A percentile compares a stretch with the other conserved stretches of the same genome.
Evolutionary conservation across 2,329 filamentous ascomycete genomes (phyloP).

Genomic region (Fusarium lyarnte): DNA sequence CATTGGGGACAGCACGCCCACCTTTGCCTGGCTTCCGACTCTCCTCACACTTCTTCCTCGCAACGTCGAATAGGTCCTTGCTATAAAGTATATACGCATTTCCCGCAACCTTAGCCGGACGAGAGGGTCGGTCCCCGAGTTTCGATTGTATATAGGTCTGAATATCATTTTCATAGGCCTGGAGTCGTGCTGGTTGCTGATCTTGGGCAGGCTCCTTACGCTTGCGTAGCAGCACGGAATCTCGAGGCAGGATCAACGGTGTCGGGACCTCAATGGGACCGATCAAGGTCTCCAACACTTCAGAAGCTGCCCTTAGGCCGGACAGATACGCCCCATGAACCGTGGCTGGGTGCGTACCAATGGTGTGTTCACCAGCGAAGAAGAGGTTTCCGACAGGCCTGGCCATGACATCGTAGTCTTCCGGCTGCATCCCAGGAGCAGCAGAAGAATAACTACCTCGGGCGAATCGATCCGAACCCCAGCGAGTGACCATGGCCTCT

Average conservation of each 20-base stretch:
- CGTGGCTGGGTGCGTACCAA: slow-evolving; percentile 93
- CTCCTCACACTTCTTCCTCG: slow-evolving; percentile 69
- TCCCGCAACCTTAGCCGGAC: slow-evolving; percentile 76
- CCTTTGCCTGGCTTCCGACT: slow-evolving; percentile 70
- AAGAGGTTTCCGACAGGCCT: slow-evolving; percentile 84
- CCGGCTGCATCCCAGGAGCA: slow-evolving; percentile 79
- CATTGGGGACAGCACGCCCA: slow-evolving; percentile 73
- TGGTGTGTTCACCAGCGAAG: slow-evolving; percentile 97
- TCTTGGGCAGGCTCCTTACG: slow-evolving; percentile 63
- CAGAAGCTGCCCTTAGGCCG: slow-evolving; percentile 86
- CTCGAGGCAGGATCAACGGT: slow-evolving; percentile 77
- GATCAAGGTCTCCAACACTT: slow-evolving; percentile 81
- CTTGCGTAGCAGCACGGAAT: slow-evolving; percentile 61
- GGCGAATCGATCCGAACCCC: slow-evolving; percentile 92
- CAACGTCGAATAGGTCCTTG: slow-evolving; percentile 76
- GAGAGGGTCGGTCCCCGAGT: slow-evolving; percentile 79
- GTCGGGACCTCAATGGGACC: slow-evolving; percentile 81
- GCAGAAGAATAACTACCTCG: slow-evolving; percentile 95
- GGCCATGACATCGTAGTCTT: slow-evolving; percentile 95
- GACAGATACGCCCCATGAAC: slow-evolving; percentile 97
- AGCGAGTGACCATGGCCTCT: slow-evolving; percentile 90
- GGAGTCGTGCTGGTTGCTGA: slow-evolving; percentile 61
- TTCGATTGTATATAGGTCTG: slow-evolving; percentile 61
- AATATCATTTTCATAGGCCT: slow-evolving; percentile 66
- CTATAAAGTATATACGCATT: slow-evolving; percentile 94